Percentiles rank a stretch among this genome's conserved stretches.
These are phyloP conservation scores for Fusarium equiseti DNA, from an alignment of 2,329 filamentous ascomycete genomes.

Conservation along the genomic window DNA sequence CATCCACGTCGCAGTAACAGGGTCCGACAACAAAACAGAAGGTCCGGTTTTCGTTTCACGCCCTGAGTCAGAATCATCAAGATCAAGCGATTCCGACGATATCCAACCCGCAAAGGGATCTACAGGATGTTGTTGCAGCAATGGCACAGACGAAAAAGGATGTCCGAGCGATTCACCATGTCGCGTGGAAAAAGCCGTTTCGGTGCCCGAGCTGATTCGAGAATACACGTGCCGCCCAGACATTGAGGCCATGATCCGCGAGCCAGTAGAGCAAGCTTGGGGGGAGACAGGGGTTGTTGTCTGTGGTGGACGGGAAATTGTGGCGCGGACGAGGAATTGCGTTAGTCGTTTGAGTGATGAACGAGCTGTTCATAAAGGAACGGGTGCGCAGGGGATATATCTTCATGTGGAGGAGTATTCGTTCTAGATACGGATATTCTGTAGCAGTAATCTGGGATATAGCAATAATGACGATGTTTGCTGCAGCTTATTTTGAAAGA, in stretches of 20 bases:
- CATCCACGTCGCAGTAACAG: constrained; percentile 68
- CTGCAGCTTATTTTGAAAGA: background rate
- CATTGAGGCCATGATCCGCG: constrained; percentile 63
- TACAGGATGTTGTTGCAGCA: constrained; percentile 43
- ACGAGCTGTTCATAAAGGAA: constrained; percentile 73
- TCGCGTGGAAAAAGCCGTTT: constrained; percentile 12
- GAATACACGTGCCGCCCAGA: constrained; percentile 63
- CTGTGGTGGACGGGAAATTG: constrained; percentile 68
- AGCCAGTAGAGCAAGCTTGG: constrained; percentile 67
- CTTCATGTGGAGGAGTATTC: constrained; percentile 71
- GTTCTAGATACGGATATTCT: constrained; percentile 53
- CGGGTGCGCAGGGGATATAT: constrained; percentile 72
- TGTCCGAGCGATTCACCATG: constrained; percentile 34
- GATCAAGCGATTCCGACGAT: constrained; percentile 39
- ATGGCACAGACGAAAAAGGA: constrained; percentile 17
- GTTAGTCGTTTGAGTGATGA: constrained; percentile 70
- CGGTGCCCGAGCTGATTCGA: constrained; percentile 52
- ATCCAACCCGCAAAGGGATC: constrained; percentile 30
- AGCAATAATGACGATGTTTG: background rate
- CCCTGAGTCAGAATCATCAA: constrained; percentile 8
- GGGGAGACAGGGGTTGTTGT: constrained; percentile 73
- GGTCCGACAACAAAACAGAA: constrained; percentile 21
- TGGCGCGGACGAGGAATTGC: constrained; percentile 65
- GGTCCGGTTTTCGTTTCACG: constrained; percentile 51
- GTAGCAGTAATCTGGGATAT: background rate